Base-by-base conservation (phyloP, 78 protist species). In the Diacronema lutheri region DNA sequence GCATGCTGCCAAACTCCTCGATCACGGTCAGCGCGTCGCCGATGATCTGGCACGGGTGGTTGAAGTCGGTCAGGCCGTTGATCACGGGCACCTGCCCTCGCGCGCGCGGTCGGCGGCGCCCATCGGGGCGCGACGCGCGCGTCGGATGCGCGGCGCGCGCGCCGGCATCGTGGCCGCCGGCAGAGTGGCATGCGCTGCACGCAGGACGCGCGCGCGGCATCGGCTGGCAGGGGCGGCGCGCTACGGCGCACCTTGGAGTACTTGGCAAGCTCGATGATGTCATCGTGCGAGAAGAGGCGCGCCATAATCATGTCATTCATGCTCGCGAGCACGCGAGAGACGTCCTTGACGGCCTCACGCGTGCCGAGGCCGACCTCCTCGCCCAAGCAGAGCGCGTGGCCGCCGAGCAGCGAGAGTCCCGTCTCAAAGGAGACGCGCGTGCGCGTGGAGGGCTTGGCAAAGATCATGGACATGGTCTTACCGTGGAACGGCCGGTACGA, bases 1-100 rank as follows among this genome's bases (percentile, higher is more conserved):
- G 41, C 29, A 60, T 10, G 60, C 79, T 38, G 72, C 0, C 41
- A 58, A 72, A 23, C 29, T 19, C 46, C 79, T 72, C 79, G 9
- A 38, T 37, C 19, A 71, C 20, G 23, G 79, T 72, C 23, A 72
- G 79, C 61, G 79, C 60, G 79, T 72, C 79, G 37, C 61, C 79
- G 25, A 72, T 44, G 79, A 72, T 72, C 58, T 72, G 79, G 79
- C 79, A 72, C 38, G 79, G 79, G 58, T 72, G 79, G 79, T 72
- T 72, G 79, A 10, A 44, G 37, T 72, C 79, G 20, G 79, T 72
- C 61, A 72, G 58, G 4, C 79, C 79, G 79, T 72, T 72, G 79
- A 72, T 44, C 61, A 72, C 56, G 9, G 79, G 79, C 37, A 72
- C 50, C 50, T 44, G 50, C 50, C 50, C n/a, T n/a, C n/a, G 50